Evolutionary conservation across 257 asterid genomes (phyloP).

Genomic region (Thymus quinquecostatus): DNA sequence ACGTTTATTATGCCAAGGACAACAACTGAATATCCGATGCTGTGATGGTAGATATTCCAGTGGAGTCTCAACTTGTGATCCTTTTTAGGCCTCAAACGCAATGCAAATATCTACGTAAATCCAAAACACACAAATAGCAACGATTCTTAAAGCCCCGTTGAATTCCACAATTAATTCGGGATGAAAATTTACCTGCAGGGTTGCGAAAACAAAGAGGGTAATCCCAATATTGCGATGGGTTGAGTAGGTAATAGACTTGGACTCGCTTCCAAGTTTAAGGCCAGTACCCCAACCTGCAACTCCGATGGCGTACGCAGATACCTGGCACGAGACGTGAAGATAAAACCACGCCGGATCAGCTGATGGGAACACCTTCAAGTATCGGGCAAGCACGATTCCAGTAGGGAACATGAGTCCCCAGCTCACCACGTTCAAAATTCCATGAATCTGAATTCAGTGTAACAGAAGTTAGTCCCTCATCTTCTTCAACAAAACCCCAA

Average conservation of each 20-base stretch:
- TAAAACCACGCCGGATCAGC: slow-evolving; percentile 94
- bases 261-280: slow-evolving; percentile 75
- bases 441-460: slow-evolving; percentile 68
- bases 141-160: background rate
- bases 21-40: slow-evolving; percentile 61
- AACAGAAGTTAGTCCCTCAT: slow-evolving; percentile 13
- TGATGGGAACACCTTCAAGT: slow-evolving; percentile 58
- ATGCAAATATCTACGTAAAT: slow-evolving; percentile 56
- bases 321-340: slow-evolving; percentile 69
- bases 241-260: slow-evolving; percentile 49
- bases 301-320: slow-evolving; percentile 74
- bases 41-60: slow-evolving; percentile 88
- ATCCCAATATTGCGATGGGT: slow-evolving; percentile 83
- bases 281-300: slow-evolving; percentile 98
- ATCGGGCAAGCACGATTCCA: slow-evolving; percentile 71
- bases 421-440: slow-evolving; percentile 75
- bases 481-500: slow-evolving; percentile 6
- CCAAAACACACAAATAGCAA: background rate
- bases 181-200: slow-evolving; percentile 64
- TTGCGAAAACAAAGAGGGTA: slow-evolving; percentile 68
- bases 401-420: slow-evolving; percentile 89
- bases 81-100: slow-evolving; percentile 75
- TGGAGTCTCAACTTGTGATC: slow-evolving; percentile 78
- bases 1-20: slow-evolving; percentile 71
- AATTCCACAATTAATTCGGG: background rate